phyloP scores from a whole-genome alignment of 768 basidiomycete species.

The Suillus tomentosus region DNA sequence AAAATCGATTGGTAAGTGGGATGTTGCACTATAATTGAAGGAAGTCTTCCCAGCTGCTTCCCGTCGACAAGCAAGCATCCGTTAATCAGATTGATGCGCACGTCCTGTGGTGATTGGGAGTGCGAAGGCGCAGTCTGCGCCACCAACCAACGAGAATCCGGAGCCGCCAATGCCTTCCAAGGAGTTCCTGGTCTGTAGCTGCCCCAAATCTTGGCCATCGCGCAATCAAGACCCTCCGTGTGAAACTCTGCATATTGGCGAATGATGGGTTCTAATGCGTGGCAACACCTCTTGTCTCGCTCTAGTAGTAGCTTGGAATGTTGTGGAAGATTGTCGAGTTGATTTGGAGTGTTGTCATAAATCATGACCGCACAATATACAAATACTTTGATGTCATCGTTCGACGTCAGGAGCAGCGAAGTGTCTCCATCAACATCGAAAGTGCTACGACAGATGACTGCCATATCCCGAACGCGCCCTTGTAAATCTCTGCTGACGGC shows the following conservation, averaged over 20 bases:
- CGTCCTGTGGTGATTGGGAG: too few species aligned
- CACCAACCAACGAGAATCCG: too few species aligned
- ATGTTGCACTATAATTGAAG: too few species aligned
- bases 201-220: conserved; percentile 25
- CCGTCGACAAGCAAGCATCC: too few species aligned
- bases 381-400: conserved; percentile 26
- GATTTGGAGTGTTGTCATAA: conserved; percentile 27
- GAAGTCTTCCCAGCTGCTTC: too few species aligned
- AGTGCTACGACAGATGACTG: conserved; percentile 39
- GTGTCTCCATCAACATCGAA: conserved; percentile 28
- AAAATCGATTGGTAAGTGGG: too few species aligned
- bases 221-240: conserved; percentile 22
- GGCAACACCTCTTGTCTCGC: conserved; percentile 34
- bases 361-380: conserved; percentile 29
- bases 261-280: conserved; percentile 23
- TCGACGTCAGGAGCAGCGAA: conserved; percentile 19
- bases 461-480: conserved; percentile 36
- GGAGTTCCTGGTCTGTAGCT: conserved; percentile 25
- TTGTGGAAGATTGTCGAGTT: conserved; percentile 9
- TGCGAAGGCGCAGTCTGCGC: too few species aligned
- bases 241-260: conserved; percentile 1
- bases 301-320: conserved; percentile 25
- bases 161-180: conserved; percentile 18
- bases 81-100: too few species aligned
- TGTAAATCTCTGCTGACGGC: conserved; percentile 18